Base-by-base conservation (phyloP, 2,329 filamentous ascomycete genomes). In the Colletotrichum sp. region DNA sequence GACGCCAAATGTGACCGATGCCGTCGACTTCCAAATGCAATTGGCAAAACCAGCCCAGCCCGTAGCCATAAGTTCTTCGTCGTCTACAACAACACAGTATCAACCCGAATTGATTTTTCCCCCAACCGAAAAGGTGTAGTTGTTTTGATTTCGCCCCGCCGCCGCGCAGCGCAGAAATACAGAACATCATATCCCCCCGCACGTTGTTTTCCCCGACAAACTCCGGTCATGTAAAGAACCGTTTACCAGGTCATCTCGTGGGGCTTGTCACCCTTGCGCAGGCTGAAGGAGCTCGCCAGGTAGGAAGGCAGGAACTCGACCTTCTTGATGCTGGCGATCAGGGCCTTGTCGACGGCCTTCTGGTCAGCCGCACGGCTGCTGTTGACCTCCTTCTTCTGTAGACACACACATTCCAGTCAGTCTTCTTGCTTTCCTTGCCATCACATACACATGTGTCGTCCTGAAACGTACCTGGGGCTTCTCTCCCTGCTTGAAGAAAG, bases 401-500 rank as follows among this genome's bases (percentile, higher is more conserved):
- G 70, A 64, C 43, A 38, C 31, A 16, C 34, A 38, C 31, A 16
- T 24, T 54, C 61, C 65, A 33, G 76, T 82, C 76, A 82, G 81
- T 77, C 24, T 57, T 70, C 36, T 18, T 16, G 8, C 63, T 58
- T 16, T 29, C 33, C 15, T n/a, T 36, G n/a, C 34, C 59, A 36
- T 13, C 13, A 24, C 29, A 36, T 18, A 34, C 3, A 11, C 38
- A 47, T 15, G 18, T 16, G 16, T 33, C 5, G 59, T 62, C 34
- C 34, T 43, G n/a, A 18, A 61, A 78, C 94, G 80, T 92, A 98
- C 95, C 95, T 98, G 91, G 85, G 95, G 90, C 93, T 98, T 98
- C 93, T 98, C 96, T 87, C 96, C 92, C 92, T 98, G 95, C 93
- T 97, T 96, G 93, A 98, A 98, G 93, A 99, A 99, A 86, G 96